These are phyloP conservation scores for Eimeria acervulina DNA, from an alignment of 169 alveolate species.

Conservation along the genomic window DNA sequence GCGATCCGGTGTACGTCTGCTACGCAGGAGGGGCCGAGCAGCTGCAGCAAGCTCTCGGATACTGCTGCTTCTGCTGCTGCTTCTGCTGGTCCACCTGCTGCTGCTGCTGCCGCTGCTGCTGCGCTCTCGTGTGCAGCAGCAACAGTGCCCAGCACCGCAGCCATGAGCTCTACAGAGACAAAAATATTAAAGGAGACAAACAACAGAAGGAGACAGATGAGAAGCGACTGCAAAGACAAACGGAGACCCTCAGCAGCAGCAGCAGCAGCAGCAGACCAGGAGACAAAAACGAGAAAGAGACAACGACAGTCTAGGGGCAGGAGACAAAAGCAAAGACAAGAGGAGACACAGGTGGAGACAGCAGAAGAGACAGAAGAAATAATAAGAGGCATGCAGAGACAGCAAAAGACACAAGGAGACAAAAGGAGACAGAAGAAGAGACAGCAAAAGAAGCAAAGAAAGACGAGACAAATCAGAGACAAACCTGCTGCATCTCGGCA, in stretches of 20 bases:
- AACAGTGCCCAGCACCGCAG: slow-evolving; percentile 37
- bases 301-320: neutral
- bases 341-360: neutral
- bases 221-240: neutral
- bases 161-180: slow-evolving; percentile 34
- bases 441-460: neutral
- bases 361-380: neutral
- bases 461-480: neutral
- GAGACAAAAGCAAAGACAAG: neutral
- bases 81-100: slow-evolving; percentile 16
- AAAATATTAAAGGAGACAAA: neutral
- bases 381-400: neutral
- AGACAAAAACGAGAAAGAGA: neutral
- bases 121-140: slow-evolving; percentile 49
- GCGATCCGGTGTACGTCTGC: neutral
- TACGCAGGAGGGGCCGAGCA: slow-evolving; percentile 38
- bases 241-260: neutral
- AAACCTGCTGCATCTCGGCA: slow-evolving; percentile 17
- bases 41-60: slow-evolving; percentile 43
- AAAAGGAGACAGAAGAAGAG: neutral
- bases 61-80: slow-evolving; percentile 32
- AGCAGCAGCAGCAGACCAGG: neutral
- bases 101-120: slow-evolving; percentile 68
- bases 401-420: neutral
- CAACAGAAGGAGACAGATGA: neutral